A percentile compares a stretch with the other conserved stretches of the same genome.
Evolutionary conservation across 352 stramenopile genomes (phyloP).

Genomic region (Aphanomyces cochlioides): DNA sequence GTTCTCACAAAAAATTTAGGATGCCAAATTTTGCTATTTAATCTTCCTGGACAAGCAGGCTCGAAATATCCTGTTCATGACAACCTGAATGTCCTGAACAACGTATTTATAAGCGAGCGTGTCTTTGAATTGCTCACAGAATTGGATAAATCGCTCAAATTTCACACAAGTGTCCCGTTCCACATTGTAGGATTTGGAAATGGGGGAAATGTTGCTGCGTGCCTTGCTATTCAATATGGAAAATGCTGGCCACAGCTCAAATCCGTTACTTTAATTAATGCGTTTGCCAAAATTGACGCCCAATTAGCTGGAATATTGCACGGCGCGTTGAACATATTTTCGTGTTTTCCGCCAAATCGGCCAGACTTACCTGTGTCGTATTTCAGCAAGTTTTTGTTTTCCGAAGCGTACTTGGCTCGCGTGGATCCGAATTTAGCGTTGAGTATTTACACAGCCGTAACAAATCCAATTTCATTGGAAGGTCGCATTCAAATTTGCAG

Average conservation of each 20-base stretch:
- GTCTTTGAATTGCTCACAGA: conserved; percentile 85
- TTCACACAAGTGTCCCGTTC: conserved; percentile 72
- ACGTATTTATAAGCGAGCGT: conserved; percentile 72
- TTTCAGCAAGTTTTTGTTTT: conserved; percentile 91
- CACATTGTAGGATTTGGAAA: conserved; percentile 88
- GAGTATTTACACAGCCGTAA: conserved; percentile 91
- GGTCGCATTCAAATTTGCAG: conserved; percentile 77
- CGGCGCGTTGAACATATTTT: conserved; percentile 77
- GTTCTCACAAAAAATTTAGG: conserved; percentile 75
- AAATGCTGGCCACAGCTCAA: conserved; percentile 45
- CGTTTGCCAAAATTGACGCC: conserved; percentile 72
- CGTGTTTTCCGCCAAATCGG: conserved; percentile 66
- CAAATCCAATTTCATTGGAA: conserved; percentile 88
- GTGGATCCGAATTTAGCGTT: conserved; percentile 85
- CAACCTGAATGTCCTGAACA: conserved; percentile 58
- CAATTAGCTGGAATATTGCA: conserved; percentile 76
- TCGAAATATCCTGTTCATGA: conserved; percentile 44
- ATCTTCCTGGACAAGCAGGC: conserved; percentile 86
- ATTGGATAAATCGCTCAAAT: conserved; percentile 62
- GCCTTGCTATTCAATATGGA: conserved; percentile 55
- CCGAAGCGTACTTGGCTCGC: conserved; percentile 78
- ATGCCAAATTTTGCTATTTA: conserved; percentile 86
- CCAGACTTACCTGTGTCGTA: conserved; percentile 87
- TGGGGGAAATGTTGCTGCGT: conserved; percentile 76
- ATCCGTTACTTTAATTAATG: conserved; percentile 80